Evolutionary conservation across 192 early-diverging fungal species (phyloP), one percentile per base, ranked within the genome.

Genomic region (Coemansia sp.): DNA sequence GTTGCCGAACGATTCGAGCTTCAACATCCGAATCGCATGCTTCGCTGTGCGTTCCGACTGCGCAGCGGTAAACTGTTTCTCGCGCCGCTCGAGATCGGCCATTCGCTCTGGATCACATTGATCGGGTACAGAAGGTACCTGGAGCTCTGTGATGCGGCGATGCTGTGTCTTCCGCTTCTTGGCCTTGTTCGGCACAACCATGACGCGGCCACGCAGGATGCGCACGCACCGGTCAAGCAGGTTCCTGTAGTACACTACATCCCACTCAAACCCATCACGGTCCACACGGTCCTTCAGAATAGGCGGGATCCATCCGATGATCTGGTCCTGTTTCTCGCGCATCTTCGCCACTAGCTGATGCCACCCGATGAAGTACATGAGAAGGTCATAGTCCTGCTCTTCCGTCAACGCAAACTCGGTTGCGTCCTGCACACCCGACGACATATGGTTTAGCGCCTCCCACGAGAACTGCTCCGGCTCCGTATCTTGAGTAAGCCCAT

Each of bases 241-340:
- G 11, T 58, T 40, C 8, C 30, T 42, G 30, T 44, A 10, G 55
- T 69, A 47, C 6, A 65, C 17, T 1, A 68, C 15, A 23, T 48
- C 67, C 72, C 72, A 75, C 23, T 58, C 58, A 53, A 75, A 75
- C 6, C 50, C 57, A 36, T 36, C 53, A 11, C 57, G 15, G 8
- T 36, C 28, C 6, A 63, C 69, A 0, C 50, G 28, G 11, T 22
- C 20, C 58, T 54, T 54, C 17, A 75, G 47, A 11, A 44, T 6
- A 0, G 14, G 31, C 2, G 66, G 62, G 37, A 63, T 27, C 13
- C 54, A 29, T 2, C 34, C 37, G 14, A 30, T 29, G 1, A 68
- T 31, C 6, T 9, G 31, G 4, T 40, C 50, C 42, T 63, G 52
- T 10, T 57, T 13, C 2, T 29, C 53, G 2, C 48, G 68, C n/a